Base-by-base conservation (phyloP, 495 filamentous ascomycete genomes). In the Aspergillus nanangensis region DNA sequence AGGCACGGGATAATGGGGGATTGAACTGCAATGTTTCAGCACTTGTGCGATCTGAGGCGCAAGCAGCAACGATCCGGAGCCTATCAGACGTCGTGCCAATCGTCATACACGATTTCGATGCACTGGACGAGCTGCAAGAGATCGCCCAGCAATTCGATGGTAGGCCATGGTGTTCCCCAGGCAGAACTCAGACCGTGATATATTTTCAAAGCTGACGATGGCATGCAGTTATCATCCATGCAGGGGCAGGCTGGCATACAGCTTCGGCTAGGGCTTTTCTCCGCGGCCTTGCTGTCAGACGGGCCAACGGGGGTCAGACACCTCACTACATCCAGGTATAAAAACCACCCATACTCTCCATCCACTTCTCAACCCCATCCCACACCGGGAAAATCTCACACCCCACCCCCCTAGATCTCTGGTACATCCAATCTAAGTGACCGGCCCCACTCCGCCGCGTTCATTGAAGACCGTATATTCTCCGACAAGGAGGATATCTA, bases 351-450 rank as follows among this genome's bases (percentile, higher is more conserved):
- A n/a, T n/a, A n/a, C n/a, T n/a, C n/a, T n/a, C n/a, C n/a, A n/a
- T n/a, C n/a, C n/a, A n/a, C n/a, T n/a, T n/a, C n/a, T n/a, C n/a
- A n/a, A n/a, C n/a, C n/a, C n/a, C n/a, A n/a, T n/a, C n/a, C n/a
- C n/a, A n/a, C n/a, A n/a, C n/a, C n/a, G n/a, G n/a, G n/a, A n/a
- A n/a, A n/a, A n/a, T n/a, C n/a, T n/a, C n/a, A n/a, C n/a, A n/a
- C n/a, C n/a, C n/a, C n/a, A n/a, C n/a, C n/a, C n/a, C n/a, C n/a
- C n/a, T n/a, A 75, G 42, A 75, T 67, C n/a, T 70, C 71, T 5
- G 72, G 75, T n/a, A 71, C 67, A 0, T 76, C 74, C 5, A 75
- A 73, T 52, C 19, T 80, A 1, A 62, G 52, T 20, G 71, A 77
- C 53, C 61, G 59, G 21, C 74, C 73, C 8, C 56, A 74, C 24